These are phyloP conservation scores for Cadophora gregata DNA, from an alignment of 2,329 filamentous ascomycete genomes.

Conservation along the genomic window DNA sequence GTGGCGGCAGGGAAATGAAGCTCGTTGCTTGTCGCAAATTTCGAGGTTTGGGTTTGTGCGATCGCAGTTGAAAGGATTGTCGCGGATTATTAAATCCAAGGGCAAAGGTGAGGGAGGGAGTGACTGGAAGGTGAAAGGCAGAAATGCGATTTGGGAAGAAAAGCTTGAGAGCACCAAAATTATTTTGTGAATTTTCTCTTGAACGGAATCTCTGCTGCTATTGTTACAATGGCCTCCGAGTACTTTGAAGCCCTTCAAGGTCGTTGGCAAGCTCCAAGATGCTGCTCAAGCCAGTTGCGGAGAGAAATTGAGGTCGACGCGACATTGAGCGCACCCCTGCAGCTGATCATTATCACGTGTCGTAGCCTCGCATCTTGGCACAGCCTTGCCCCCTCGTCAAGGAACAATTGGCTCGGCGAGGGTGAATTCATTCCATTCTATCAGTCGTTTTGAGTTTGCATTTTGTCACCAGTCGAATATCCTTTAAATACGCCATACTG, in stretches of 20 bases:
- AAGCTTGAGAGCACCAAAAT: constrained; percentile 4
- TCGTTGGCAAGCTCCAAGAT: constrained; percentile 10
- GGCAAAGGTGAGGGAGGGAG: constrained; percentile 11
- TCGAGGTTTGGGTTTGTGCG: constrained; percentile 15
- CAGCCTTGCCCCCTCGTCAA: neutral
- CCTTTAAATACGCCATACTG: neutral
- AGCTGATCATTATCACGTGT: neutral
- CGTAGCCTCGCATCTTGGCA: neutral
- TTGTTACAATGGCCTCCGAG: constrained; percentile 5
- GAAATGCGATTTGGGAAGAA: neutral
- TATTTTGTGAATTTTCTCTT: neutral
- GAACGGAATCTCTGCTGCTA: neutral
- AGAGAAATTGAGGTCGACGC: constrained; percentile 11
- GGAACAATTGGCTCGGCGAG: neutral
- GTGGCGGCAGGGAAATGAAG: neutral
- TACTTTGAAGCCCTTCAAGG: constrained; percentile 2
- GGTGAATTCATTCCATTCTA: neutral
- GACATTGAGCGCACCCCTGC: neutral
- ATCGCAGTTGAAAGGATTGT: constrained; percentile 7
- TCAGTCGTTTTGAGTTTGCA: neutral
- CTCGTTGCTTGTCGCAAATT: neutral
- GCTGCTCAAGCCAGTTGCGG: neutral
- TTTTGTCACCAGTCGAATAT: too few relatives aligned
- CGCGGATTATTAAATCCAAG: constrained; percentile 1
- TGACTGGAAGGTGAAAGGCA: constrained; percentile 12